Percentiles rank a stretch among this genome's conserved stretches.
phyloP scores from a whole-genome alignment of 768 basidiomycete genomes.

The Podaxis sp. region DNA sequence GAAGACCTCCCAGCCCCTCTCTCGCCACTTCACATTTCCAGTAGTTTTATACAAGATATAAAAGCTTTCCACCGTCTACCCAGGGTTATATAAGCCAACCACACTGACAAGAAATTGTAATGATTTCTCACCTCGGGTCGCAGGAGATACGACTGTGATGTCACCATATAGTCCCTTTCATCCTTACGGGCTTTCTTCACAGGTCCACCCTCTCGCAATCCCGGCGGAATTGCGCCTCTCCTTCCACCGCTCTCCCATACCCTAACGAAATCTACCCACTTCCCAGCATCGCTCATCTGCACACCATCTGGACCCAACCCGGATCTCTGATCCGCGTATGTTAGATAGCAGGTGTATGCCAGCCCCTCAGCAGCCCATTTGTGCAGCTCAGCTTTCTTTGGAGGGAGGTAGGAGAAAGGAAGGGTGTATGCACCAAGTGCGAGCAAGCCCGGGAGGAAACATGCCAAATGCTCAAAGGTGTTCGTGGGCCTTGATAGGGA shows the following conservation, averaged over 20 bases:
- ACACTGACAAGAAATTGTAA: neutral
- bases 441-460: slow-evolving; percentile 62
- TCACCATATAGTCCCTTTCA: slow-evolving; percentile 37
- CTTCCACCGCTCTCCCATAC: slow-evolving; percentile 42
- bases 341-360: slow-evolving; percentile 58
- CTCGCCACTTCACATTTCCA: slow-evolving; percentile 47
- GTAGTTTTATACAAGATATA: slow-evolving; percentile 55
- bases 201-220: slow-evolving; percentile 18
- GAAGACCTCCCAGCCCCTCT: slow-evolving; percentile 48
- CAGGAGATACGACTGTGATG: slow-evolving; percentile 35
- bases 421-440: slow-evolving; percentile 53
- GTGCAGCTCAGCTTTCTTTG: slow-evolving; percentile 41
- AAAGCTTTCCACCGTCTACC: slow-evolving; percentile 50
- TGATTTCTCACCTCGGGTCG: slow-evolving; percentile 45
- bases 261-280: slow-evolving; percentile 39
- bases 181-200: slow-evolving; percentile 13
- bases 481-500: slow-evolving; percentile 32
- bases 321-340: slow-evolving; percentile 61
- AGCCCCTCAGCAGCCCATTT: slow-evolving; percentile 62
- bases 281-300: slow-evolving; percentile 30
- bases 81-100: neutral
- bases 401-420: slow-evolving; percentile 26
- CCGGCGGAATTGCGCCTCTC: slow-evolving; percentile 23
- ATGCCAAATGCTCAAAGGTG: slow-evolving; percentile 60
- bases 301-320: slow-evolving; percentile 64